These are phyloP conservation scores for Saccharomyces pastorianus DNA, from an alignment of 1,139 yeast genomes.

Conservation along the genomic window DNA sequence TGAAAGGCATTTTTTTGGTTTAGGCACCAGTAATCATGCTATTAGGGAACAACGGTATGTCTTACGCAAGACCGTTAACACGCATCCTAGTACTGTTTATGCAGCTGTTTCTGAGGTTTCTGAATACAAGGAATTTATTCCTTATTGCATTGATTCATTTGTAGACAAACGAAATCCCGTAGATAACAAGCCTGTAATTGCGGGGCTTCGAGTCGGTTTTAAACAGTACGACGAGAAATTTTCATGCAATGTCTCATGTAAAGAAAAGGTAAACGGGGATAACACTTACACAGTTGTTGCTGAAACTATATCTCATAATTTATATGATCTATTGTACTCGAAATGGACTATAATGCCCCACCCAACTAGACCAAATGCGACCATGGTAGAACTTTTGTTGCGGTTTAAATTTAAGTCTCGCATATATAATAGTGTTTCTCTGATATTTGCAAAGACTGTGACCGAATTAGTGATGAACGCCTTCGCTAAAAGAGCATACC, in stretches of 20 bases:
- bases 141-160: conserved; percentile 69
- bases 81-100: conserved; percentile 30
- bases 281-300: conserved; percentile 34
- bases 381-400: conserved; percentile 55
- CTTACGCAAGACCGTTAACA: conserved; percentile 20
- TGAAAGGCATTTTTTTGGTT: not conserved
- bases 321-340: conserved; percentile 61
- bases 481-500: conserved; percentile 59
- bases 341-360: conserved; percentile 60
- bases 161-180: conserved; percentile 40
- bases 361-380: conserved; percentile 24
- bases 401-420: conserved; percentile 65
- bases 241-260: conserved; percentile 55
- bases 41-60: conserved; percentile 17
- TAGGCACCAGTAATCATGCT: not conserved
- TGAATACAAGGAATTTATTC: conserved; percentile 67
- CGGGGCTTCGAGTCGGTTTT: conserved; percentile 78
- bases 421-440: conserved; percentile 66
- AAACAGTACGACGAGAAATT: conserved; percentile 67
- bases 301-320: conserved; percentile 52
- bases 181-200: conserved; percentile 48
- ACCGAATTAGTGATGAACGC: conserved; percentile 71
- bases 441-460: conserved; percentile 66
- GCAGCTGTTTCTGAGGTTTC: conserved; percentile 68
- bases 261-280: conserved; percentile 22